Conservation (phyloP, 805 yeast species). For the Candida pseudoglaebosa region DNA sequence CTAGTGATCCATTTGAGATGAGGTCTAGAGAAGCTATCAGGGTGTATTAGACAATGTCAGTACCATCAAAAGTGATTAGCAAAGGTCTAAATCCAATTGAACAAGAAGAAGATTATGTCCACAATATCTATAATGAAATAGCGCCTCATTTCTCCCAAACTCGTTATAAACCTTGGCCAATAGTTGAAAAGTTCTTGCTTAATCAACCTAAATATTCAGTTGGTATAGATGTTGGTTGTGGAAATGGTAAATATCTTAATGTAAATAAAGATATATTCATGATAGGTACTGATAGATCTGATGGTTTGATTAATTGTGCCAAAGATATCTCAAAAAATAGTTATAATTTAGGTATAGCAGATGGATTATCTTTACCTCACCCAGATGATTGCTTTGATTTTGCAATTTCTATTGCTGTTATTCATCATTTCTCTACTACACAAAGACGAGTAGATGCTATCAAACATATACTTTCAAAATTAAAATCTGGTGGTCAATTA, state of each 20-base stretch:
- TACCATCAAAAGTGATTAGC: slow-evolving; percentile 28
- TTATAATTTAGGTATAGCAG: slow-evolving; percentile 70
- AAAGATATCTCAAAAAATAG: slow-evolving; percentile 31
- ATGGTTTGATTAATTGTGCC: slow-evolving; percentile 66
- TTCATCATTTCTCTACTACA: slow-evolving; percentile 89
- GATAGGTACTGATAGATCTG: slow-evolving; percentile 72
- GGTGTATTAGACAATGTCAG: slow-evolving; percentile 22
- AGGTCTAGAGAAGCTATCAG: no score
- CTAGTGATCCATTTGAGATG: not conserved
- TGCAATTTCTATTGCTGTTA: slow-evolving; percentile 92
- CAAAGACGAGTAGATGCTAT: slow-evolving; percentile 79
- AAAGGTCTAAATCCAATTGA: slow-evolving; percentile 40
- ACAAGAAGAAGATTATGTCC: slow-evolving; percentile 79
- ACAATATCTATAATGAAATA: slow-evolving; percentile 87
- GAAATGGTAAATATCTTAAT: slow-evolving; percentile 87
- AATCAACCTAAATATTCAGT: slow-evolving; percentile 49
- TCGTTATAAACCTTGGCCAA: slow-evolving; percentile 96
- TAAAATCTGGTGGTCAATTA: slow-evolving; percentile 61
- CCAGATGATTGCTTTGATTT: slow-evolving; percentile 53
- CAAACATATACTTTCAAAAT: slow-evolving; percentile 55
- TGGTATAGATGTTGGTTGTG: slow-evolving; percentile 95
- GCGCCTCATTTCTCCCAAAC: slow-evolving; percentile 93
- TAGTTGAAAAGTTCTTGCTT: slow-evolving; percentile 68
- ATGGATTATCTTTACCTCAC: slow-evolving; percentile 60
- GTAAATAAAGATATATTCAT: slow-evolving; percentile 66